Percentiles rank a stretch among this genome's conserved stretches.
phyloP scores from a whole-genome alignment of 345 rosid species.

The Camelina hispida region DNA sequence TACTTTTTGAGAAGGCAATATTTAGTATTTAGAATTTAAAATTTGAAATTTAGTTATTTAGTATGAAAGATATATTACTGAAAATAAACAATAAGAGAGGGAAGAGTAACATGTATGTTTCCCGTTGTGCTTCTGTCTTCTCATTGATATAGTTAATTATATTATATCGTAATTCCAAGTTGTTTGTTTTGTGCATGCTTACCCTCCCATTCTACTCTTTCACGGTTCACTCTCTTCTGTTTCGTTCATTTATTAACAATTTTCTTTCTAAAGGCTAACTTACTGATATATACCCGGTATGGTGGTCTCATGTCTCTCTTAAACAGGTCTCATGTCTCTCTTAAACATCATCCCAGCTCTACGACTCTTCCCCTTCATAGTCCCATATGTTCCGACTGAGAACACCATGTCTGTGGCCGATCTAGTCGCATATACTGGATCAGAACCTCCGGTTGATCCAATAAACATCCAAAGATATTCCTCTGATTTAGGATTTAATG shows the following conservation, averaged over 20 bases:
- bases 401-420: constrained; percentile 92
- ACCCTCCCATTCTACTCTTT: constrained; percentile 89
- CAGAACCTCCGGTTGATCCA: constrained; percentile 51
- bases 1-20: too few species aligned
- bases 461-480: constrained; percentile 54
- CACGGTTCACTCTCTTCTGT: constrained; percentile 93
- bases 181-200: constrained; percentile 60
- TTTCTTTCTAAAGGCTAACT: constrained; percentile 86
- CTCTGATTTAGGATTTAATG: constrained; percentile 71
- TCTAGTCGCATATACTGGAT: constrained; percentile 60
- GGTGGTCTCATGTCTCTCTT: constrained; percentile 65
- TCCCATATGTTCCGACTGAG: constrained; percentile 84
- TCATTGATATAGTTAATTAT: too few species aligned
- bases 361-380: constrained; percentile 77
- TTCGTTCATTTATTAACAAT: constrained; percentile 81
- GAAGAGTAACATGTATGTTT: too few species aligned
- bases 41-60: too few species aligned
- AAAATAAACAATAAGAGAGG: too few species aligned
- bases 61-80: too few species aligned
- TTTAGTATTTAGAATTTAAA: too few species aligned
- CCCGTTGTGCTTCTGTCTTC: too few species aligned
- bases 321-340: constrained; percentile 72
- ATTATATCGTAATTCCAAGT: too few species aligned
- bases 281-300: constrained; percentile 81
- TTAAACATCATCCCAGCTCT: constrained; percentile 86